Evolutionary conservation across 169 alveolate genomes (phyloP), one percentile per base, ranked within the genome.

Genomic region (Cryptosporidium xiaoi): DNA sequence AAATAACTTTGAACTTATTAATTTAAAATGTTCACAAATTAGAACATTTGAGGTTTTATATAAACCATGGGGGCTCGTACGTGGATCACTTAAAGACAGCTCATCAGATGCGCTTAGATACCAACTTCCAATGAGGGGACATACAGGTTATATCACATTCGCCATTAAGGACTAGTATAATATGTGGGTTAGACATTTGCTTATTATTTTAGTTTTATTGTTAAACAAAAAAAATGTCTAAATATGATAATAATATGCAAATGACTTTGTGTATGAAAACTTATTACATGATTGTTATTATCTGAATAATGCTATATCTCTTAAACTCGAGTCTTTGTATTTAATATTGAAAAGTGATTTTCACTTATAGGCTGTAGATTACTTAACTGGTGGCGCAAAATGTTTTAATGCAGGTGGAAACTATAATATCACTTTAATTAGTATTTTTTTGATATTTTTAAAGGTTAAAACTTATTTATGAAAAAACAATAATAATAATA

Each of bases 41-140:
- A 71, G 90, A n/a, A 94, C 97, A n/a, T 94, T 93, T 85, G 97
- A 94, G 68, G 83, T 94, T 36, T 85, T 94, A 1, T 91, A 93
- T 51, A 94, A 94, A 65, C 96, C 97, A 29, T 94, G 97, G 97
- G 94, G 95, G 48, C 84, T 93, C 65, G 91, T 92, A 13, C 83
- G 93, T 67, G 50, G 83, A 31, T 27, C 71, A 27, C 64, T 62
- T 7, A 77, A 62, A 31, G 56, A 77, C n/a, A 58, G 36, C 50
- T 71, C 87, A 13, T 58, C 60, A 3, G 46, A 77, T 58, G 87
- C 77, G 15, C 50, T 77, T 36, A 77, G 87, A 64, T 77, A 77
- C 50, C 87, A 77, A 27, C 87, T 77, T 31, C 87, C 87, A 18
- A 77, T 62, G 71, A 77, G 87, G 24, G 87, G 87, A 48, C 87